Percentiles rank a stretch among this genome's conserved stretches.
Evolutionary conservation across 2,329 filamentous ascomycete species (phyloP).

Genomic region (Fusarium siculi): DNA sequence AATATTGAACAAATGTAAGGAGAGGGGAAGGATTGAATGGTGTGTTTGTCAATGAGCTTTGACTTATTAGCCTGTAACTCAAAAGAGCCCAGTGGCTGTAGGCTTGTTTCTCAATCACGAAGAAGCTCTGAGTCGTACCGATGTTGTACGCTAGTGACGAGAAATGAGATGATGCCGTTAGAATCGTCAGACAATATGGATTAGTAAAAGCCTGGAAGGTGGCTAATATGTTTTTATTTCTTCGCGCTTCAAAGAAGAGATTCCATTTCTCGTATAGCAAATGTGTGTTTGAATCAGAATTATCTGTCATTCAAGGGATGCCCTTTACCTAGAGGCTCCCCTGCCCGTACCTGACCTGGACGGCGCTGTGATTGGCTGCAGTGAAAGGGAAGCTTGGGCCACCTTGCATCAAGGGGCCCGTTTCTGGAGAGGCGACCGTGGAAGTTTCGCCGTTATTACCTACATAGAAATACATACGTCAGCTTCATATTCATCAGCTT

Average conservation of each 20-base stretch:
- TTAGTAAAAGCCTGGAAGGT: neutral
- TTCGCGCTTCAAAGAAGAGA: neutral
- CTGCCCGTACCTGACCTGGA: neutral
- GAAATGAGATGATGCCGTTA: neutral
- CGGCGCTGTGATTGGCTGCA: conserved; percentile 37
- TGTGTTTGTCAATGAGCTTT: neutral
- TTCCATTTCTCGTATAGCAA: neutral
- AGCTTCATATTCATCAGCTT: conserved; percentile 37
- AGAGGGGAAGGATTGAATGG: neutral
- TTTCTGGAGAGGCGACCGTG: conserved; percentile 45
- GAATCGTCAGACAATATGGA: neutral
- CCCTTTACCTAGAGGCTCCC: neutral
- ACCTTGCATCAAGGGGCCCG: conserved; percentile 37
- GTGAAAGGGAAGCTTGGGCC: conserved; percentile 40
- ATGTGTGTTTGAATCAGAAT: neutral
- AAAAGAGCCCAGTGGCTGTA: neutral
- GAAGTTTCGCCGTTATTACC: conserved; percentile 41
- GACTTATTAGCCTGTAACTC: neutral
- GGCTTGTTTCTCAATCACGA: neutral
- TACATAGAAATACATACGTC: conserved; percentile 41
- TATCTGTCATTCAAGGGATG: neutral
- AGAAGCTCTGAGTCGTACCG: neutral
- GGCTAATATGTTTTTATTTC: neutral
- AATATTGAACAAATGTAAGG: neutral
- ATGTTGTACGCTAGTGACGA: neutral